Evolutionary conservation across 129 eudicot genomes (phyloP).

Genomic region (Saposhnikovia divaricata): DNA sequence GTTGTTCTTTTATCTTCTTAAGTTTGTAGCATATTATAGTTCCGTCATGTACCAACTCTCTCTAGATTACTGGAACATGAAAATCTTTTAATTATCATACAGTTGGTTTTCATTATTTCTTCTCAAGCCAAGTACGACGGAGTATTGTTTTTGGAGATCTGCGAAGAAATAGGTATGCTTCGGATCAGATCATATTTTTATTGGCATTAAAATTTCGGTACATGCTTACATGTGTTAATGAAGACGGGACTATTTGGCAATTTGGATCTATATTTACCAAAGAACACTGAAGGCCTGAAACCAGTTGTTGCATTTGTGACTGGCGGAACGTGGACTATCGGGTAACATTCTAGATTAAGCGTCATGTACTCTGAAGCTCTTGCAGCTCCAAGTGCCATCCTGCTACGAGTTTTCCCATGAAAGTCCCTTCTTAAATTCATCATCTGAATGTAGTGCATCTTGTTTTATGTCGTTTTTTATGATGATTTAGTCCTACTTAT

Average conservation of each 20-base stretch:
- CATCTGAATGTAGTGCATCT: slow-evolving; percentile 81
- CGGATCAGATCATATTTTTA: neutral
- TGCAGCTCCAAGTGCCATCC: slow-evolving; percentile 99
- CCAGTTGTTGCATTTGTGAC: no score
- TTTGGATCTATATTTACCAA: slow-evolving; percentile 87
- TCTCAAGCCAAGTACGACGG: slow-evolving; percentile 63
- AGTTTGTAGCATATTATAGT: neutral
- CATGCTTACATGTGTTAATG: neutral
- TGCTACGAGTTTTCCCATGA: slow-evolving; percentile 83
- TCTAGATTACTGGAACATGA: slow-evolving; percentile 10
- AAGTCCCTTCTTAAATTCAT: slow-evolving; percentile 59
- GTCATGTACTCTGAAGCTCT: slow-evolving; percentile 86
- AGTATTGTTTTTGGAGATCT: slow-evolving; percentile 87
- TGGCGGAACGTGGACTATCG: no score
- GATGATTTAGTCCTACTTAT: neutral
- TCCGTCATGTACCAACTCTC: neutral
- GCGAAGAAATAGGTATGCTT: slow-evolving; percentile 76
- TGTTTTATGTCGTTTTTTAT: slow-evolving; percentile 14
- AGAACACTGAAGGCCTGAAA: no score
- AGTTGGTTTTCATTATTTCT: slow-evolving; percentile 69
- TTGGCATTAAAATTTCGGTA: neutral
- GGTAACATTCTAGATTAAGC: neutral
- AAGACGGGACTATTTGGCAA: slow-evolving; percentile 29
- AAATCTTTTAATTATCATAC: slow-evolving; percentile 23
- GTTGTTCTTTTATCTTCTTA: no score